These are phyloP conservation scores for Wallacemonas rigidus DNA, from an alignment of 208 protist genomes.

Conservation along the genomic window DNA sequence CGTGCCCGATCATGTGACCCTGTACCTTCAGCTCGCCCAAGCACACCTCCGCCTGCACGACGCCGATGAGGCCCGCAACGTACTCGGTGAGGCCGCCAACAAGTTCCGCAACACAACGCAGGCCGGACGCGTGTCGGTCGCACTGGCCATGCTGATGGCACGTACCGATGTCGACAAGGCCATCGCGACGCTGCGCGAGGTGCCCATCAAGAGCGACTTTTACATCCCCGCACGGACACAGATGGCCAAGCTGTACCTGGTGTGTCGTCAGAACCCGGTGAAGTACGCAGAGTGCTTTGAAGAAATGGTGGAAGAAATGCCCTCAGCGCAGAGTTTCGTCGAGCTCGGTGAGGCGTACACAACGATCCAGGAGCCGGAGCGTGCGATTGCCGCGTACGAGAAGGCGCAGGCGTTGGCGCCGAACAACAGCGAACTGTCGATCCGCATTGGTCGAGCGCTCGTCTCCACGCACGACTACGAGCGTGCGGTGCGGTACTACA, in stretches of 20 bases:
- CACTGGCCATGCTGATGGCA: slow-evolving; percentile 84
- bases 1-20: slow-evolving; percentile 81
- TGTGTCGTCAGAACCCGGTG: slow-evolving; percentile 70
- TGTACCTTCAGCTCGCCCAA: slow-evolving; percentile 89
- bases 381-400: slow-evolving; percentile 90
- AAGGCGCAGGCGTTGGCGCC: slow-evolving; percentile 83
- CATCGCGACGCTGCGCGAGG: slow-evolving; percentile 77
- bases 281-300: slow-evolving; percentile 90
- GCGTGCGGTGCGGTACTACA: slow-evolving; percentile 92
- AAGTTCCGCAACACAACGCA: slow-evolving; percentile 73
- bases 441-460: slow-evolving; percentile 92
- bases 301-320: slow-evolving; percentile 83
- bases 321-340: slow-evolving; percentile 76
- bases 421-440: slow-evolving; percentile 78
- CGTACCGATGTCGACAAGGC: slow-evolving; percentile 85
- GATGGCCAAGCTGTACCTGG: slow-evolving; percentile 90
- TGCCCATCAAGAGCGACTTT: slow-evolving; percentile 65
- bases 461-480: slow-evolving; percentile 94
- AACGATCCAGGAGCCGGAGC: slow-evolving; percentile 89
- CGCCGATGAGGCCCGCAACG: slow-evolving; percentile 70
- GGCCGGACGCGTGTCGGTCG: slow-evolving; percentile 75
- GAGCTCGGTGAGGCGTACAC: slow-evolving; percentile 89
- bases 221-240: slow-evolving; percentile 85
- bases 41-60: slow-evolving; percentile 75
- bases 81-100: slow-evolving; percentile 58